These are phyloP conservation scores for Ustilago nuda DNA, from an alignment of 1,284 basidiomycete species.

Conservation along the genomic window DNA sequence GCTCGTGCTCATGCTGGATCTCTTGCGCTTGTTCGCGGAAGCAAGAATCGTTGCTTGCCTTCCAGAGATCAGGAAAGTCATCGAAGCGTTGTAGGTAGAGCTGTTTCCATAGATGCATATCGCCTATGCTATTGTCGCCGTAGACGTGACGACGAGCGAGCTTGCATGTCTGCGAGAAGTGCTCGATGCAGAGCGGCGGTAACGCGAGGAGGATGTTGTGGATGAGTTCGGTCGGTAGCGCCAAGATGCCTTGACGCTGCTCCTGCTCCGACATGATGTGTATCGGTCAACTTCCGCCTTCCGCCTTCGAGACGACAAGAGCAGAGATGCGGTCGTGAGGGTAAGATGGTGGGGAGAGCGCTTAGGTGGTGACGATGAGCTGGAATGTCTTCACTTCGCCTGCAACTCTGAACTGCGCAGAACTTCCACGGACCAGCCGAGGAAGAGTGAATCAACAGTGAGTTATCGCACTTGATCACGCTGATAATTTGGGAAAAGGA, in stretches of 20 bases:
- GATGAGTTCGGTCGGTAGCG: constrained; percentile 41
- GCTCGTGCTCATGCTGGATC: background rate
- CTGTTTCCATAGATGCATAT: constrained; percentile 43
- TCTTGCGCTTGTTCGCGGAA: background rate
- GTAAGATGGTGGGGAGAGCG: background rate
- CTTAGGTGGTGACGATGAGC: background rate
- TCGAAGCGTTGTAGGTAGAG: constrained; percentile 44
- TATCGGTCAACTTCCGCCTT: background rate
- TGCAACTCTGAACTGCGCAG: constrained; percentile 7
- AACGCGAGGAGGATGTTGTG: constrained; percentile 34
- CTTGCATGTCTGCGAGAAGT: constrained; percentile 47
- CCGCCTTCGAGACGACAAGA: background rate
- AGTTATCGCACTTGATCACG: no score
- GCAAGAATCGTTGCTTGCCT: background rate
- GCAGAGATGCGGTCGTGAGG: background rate
- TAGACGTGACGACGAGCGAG: constrained; percentile 41
- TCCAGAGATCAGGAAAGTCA: constrained; percentile 21
- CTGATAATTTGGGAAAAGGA: no score
- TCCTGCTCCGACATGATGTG: background rate
- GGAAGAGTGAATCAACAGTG: background rate
- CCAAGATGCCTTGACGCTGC: constrained; percentile 18
- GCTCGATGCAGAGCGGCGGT: constrained; percentile 44
- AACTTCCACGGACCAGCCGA: constrained; percentile 9
- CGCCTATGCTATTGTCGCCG: constrained; percentile 17
- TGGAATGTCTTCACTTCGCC: background rate